Base-by-base conservation (phyloP, 1,139 yeast genomes). In the Saccharomycopsis crataegensis region DNA sequence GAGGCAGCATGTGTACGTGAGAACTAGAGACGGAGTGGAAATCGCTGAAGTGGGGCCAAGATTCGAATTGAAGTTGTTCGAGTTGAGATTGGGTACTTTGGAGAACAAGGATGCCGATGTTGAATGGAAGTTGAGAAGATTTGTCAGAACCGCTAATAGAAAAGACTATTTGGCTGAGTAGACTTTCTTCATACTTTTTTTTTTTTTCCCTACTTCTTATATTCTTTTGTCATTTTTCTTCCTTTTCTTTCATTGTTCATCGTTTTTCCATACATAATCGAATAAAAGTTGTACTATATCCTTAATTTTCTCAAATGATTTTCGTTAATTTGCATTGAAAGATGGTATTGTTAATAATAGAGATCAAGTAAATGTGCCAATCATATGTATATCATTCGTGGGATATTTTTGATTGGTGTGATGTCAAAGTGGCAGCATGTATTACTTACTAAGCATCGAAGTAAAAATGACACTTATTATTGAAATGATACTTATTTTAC, bases 11-110 rank as follows among this genome's bases (percentile, higher is more conserved):
- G 87, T 94, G 2, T 94, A 86, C 66, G 96, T 91, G 11, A 83
- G 81, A 64, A 89, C 96, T 0, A 82, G 86, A 61, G 96, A 90
- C 58, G 80, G 85, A 40, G 96, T 90, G 3, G 99, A 93, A 66
- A 71, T 93, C 58, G 93, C 97, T 59, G 99, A 93, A 66, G 86
- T 94, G 43, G 99, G 99, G 0, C 99, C 99, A n/a, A 75, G 99
- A 58, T 93, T 93, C 64, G 99, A 94, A 70, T 90, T 93, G 98
- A 81, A 90, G 67, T 72, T 93, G 59, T 93, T 82, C 66, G 97
- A 93, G 67, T 73, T 94, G 59, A 80, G 84, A 65, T 75, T 94
- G 61, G 98, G 99, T 2, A 87, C 96, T 50, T 73, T 93, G 59
- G 99, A 93, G 63, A 89, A 91, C 67, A 87, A 87, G 70, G 98